Evolutionary conservation across 345 rosid species (phyloP).

Genomic region (Ailanthus altissimus): DNA sequence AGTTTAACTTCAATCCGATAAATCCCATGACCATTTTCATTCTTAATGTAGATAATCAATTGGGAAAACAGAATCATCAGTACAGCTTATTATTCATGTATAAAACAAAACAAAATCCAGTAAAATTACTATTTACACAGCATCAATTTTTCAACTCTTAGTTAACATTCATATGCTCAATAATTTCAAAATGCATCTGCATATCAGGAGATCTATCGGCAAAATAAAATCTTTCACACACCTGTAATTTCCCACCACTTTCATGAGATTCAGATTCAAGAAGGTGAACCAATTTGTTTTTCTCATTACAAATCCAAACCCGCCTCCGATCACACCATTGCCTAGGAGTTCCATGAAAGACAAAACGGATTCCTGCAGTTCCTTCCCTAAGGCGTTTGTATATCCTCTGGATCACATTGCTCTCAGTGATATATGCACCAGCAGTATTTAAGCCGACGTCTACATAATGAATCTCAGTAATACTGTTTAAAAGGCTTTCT

Average conservation of each 20-base stretch:
- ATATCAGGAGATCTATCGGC: conserved; percentile 55
- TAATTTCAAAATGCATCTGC: conserved; percentile 85
- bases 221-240: conserved; percentile 63
- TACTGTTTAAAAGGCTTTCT: conserved; percentile 58
- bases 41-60: too few species aligned
- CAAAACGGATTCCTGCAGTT: conserved; percentile 38
- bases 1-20: not conserved
- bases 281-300: conserved; percentile 52
- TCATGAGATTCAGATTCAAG: conserved; percentile 48
- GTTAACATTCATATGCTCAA: conserved; percentile 67
- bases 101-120: too few species aligned
- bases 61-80: too few species aligned
- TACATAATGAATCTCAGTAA: conserved; percentile 66
- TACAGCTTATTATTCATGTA: too few species aligned
- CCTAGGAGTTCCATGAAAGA: conserved; percentile 89
- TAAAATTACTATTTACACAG: too few species aligned
- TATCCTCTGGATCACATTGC: conserved; percentile 45
- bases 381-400: conserved; percentile 39
- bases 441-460: conserved; percentile 79
- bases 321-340: conserved; percentile 78
- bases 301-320: conserved; percentile 58
- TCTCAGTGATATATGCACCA: conserved; percentile 73
- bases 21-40: not conserved
- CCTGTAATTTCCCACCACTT: conserved; percentile 50
- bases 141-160: conserved; percentile 17